Evolutionary conservation across 768 basidiomycete species (phyloP).

Genomic region (Daedaleopsis sinensis): DNA sequence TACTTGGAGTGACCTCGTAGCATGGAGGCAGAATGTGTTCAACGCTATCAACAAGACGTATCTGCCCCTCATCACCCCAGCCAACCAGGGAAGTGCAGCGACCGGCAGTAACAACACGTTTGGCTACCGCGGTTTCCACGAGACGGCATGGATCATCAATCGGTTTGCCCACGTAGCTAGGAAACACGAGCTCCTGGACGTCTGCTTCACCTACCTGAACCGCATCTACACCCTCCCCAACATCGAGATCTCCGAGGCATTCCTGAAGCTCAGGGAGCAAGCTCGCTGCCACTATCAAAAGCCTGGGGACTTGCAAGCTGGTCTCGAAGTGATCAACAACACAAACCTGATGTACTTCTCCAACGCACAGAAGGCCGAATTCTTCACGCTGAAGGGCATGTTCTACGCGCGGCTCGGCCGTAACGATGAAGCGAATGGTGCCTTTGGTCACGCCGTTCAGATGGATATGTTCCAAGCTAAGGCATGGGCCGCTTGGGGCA

Average conservation of each 20-base stretch:
- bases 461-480: constrained; percentile 94
- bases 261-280: constrained; percentile 97
- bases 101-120: constrained; percentile 73
- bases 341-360: constrained; percentile 99
- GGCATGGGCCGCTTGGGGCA: constrained; percentile 99
- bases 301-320: constrained; percentile 89
- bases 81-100: constrained; percentile 50
- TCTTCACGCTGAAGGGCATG: constrained; percentile 98
- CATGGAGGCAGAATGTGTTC: constrained; percentile 99
- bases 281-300: constrained; percentile 98
- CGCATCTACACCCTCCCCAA: constrained; percentile 99
- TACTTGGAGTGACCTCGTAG: constrained; percentile 98
- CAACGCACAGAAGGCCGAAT: constrained; percentile 92
- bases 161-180: constrained; percentile 98
- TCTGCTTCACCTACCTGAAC: constrained; percentile 91
- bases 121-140: constrained; percentile 96
- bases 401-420: constrained; percentile 89
- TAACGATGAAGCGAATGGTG: constrained; percentile 86
- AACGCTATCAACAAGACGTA: constrained; percentile 95
- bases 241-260: constrained; percentile 99
- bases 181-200: constrained; percentile 94
- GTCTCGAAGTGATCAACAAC: constrained; percentile 98
- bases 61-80: constrained; percentile 78
- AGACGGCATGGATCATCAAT: constrained; percentile 99
- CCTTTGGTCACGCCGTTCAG: constrained; percentile 95